Evolutionary conservation across 2,329 filamentous ascomycete species (phyloP).

Genomic region (Colletotrichum spinosum): DNA sequence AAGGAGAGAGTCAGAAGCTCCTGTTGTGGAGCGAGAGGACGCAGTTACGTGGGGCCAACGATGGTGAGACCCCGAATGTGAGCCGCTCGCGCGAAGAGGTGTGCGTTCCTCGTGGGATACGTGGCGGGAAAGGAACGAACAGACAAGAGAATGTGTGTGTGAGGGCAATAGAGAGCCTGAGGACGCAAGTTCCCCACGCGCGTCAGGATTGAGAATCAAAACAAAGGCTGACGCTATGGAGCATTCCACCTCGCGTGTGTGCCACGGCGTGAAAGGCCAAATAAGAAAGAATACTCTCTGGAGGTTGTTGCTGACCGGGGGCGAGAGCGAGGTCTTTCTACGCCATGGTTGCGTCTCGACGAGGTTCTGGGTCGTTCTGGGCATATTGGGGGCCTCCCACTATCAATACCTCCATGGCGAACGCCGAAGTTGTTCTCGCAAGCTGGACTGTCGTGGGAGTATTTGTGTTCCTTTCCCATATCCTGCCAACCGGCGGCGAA

Average conservation of each 20-base stretch:
- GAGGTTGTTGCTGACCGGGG: background rate
- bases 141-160: slow-evolving; percentile 3
- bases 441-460: too few relatives aligned
- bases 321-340: too few relatives aligned
- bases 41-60: slow-evolving; percentile 22
- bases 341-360: too few relatives aligned
- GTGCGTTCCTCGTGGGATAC: slow-evolving; percentile 32
- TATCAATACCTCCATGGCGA: too few relatives aligned
- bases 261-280: slow-evolving; percentile 5
- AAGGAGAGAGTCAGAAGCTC: background rate
- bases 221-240: slow-evolving; percentile 9
- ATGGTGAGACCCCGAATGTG: slow-evolving; percentile 24
- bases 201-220: slow-evolving; percentile 10
- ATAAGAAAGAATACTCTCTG: slow-evolving; percentile 14
- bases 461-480: too few relatives aligned
- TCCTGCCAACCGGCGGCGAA: too few relatives aligned
- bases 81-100: slow-evolving; percentile 25
- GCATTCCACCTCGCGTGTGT: slow-evolving; percentile 22
- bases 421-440: too few relatives aligned
- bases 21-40: background rate
- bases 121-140: slow-evolving; percentile 17
- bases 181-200: slow-evolving; percentile 12
- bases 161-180: background rate
- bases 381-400: too few relatives aligned
- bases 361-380: background rate